Evolutionary conservation across 2,329 filamentous ascomycete genomes (phyloP), one percentile per base, ranked within the genome.

Genomic region (Botrytis deweyae): DNA sequence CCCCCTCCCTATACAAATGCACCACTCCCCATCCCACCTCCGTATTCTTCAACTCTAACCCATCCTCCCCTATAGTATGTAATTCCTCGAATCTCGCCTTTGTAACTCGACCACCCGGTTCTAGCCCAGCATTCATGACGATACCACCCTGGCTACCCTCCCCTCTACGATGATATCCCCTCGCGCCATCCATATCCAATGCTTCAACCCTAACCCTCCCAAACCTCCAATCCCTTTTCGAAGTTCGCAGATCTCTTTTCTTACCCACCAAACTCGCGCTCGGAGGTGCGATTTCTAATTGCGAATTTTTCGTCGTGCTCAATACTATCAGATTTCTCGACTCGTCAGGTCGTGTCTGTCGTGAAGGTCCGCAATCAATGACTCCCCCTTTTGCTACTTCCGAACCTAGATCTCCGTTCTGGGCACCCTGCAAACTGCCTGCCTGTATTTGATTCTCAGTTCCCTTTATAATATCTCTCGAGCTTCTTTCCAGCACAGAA

Each of bases 1-100:
- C 89, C 2, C 88, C 89, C 82, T 98, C 95, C 16, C 95, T 89
- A 82, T 98, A 99, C 42, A 99, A 88, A 82, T 98, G 96, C 3
- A 99, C 94, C 22, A 98, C 90, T 1, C 96, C 96, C 92, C 94
- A 98, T 61, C 94, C 93, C 1, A 94, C 87, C 74, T 97, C 92
- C 0, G 93, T 94, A 72, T 92, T 89, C 78, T 87, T 89, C 76
- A 86, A 88, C 25, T 90, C 88, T 1, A 95, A 86, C 0, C 63
- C 70, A 18, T 44, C 66, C 44, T 42, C 46, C n/a, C 25, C 25
- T 10, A 22, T 36, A 9, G 18, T 20, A 38, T 67, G 29, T 40
- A 52, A 65, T n/a, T 92, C 90, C 33, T 93, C 84, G 80, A 92
- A 97, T 76, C 89, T 87, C 8, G 93, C 96, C 81, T 95, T 97